Evolutionary conservation across 139 green algal genomes (phyloP).

Genomic region (Coelastrella sp.): DNA sequence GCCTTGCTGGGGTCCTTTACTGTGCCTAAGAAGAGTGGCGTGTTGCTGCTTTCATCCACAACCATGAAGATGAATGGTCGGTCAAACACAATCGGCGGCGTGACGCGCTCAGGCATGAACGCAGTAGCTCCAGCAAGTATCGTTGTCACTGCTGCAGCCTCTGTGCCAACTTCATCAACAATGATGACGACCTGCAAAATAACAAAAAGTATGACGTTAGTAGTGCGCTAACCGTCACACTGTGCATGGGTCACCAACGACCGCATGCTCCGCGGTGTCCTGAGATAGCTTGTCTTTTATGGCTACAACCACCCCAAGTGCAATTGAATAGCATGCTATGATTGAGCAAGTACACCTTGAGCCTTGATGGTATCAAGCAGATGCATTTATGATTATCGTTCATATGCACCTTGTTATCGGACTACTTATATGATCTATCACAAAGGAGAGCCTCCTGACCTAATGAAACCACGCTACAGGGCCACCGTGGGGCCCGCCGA

Average conservation of each 20-base stretch:
- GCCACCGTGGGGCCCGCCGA: too few relatives aligned
- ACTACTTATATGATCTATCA: too few relatives aligned
- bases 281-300: too few relatives aligned
- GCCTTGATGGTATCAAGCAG: too few relatives aligned
- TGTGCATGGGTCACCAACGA: not conserved
- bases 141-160: constrained; percentile 37
- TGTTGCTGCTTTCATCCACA: constrained; percentile 30
- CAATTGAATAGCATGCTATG: too few relatives aligned
- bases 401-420: too few relatives aligned
- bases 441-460: too few relatives aligned
- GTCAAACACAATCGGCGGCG: constrained; percentile 34
- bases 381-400: too few relatives aligned
- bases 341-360: too few relatives aligned
- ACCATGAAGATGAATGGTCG: constrained; percentile 28
- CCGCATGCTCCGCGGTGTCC: too few relatives aligned
- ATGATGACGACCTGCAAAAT: not conserved
- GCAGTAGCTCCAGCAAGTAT: not conserved
- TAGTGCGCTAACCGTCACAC: not conserved
- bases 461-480: too few relatives aligned
- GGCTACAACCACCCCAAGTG: too few relatives aligned
- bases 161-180: constrained; percentile 37
- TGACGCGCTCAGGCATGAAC: not conserved
- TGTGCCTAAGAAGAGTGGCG: constrained; percentile 30
- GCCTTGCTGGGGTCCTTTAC: constrained; percentile 41
- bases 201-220: not conserved